These are phyloP conservation scores for Hortiboletus campestris DNA, from an alignment of 768 basidiomycete species.

Conservation along the genomic window DNA sequence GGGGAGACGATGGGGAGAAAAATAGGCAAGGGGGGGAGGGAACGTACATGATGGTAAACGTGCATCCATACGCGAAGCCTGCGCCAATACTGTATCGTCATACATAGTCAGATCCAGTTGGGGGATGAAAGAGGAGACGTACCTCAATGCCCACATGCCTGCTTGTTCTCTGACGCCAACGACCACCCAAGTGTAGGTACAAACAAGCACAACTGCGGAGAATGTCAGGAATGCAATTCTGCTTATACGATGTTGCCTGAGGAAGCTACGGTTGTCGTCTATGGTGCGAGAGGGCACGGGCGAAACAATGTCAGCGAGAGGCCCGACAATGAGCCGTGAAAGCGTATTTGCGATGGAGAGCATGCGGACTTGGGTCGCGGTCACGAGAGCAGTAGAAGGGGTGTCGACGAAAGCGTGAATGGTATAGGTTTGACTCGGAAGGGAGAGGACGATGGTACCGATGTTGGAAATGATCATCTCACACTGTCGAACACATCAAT, in stretches of 20 bases:
- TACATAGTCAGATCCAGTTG: not conserved
- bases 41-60: conserved; percentile 70
- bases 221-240: conserved; percentile 58
- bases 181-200: conserved; percentile 57
- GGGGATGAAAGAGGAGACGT: conserved; percentile 7
- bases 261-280: conserved; percentile 27
- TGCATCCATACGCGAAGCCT: conserved; percentile 66
- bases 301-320: conserved; percentile 70
- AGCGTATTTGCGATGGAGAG: conserved; percentile 71
- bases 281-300: conserved; percentile 49
- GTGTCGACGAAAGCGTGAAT: conserved; percentile 7
- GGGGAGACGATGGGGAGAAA: not conserved
- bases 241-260: conserved; percentile 55
- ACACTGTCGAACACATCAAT: conserved; percentile 38
- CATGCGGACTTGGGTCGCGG: conserved; percentile 65
- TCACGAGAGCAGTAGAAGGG: conserved; percentile 34
- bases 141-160: conserved; percentile 74
- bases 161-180: conserved; percentile 46
- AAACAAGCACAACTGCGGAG: conserved; percentile 46
- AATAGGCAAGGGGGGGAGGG: not conserved
- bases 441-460: conserved; percentile 69
- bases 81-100: conserved; percentile 50
- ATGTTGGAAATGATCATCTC: conserved; percentile 87
- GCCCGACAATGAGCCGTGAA: conserved; percentile 65
- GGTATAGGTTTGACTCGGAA: conserved; percentile 37